Evolutionary conservation across 495 filamentous ascomycete species (phyloP).

Genomic region (Talaromyces nanjingensis): DNA sequence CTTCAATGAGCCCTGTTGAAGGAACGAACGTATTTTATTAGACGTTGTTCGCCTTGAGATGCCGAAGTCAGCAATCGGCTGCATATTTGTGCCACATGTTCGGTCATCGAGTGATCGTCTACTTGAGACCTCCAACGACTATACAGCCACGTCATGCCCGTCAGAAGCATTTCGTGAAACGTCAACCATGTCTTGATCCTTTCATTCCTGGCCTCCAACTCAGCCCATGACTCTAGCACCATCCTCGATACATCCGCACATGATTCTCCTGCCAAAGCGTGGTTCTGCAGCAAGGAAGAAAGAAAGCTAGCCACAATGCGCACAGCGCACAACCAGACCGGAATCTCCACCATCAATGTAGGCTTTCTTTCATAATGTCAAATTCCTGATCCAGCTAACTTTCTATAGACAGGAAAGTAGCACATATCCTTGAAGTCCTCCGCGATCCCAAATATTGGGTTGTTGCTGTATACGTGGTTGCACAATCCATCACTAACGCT

Average conservation of each 20-base stretch:
- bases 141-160: not conserved
- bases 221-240: not conserved
- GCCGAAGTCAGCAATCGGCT: not conserved
- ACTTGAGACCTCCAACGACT: not conserved
- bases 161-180: not conserved
- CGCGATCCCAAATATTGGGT: slow-evolving; percentile 3
- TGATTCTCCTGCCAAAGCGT: not conserved
- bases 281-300: not conserved
- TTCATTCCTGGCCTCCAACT: not conserved
- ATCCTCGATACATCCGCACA: not conserved
- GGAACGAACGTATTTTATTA: not conserved
- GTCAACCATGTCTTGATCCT: not conserved
- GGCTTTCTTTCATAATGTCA: no score
- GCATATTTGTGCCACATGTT: not conserved
- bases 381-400: no score
- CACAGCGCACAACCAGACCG: not conserved
- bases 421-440: not conserved
- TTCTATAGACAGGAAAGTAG: not conserved
- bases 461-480: not conserved
- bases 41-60: not conserved
- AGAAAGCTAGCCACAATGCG: not conserved
- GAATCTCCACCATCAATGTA: not conserved
- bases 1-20: not conserved
- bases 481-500: slow-evolving; percentile 1
- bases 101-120: not conserved